Percentiles rank a stretch among this genome's conserved stretches.
Evolutionary conservation across 768 basidiomycete genomes (phyloP).

Genomic region (Leccinum rimulosum): DNA sequence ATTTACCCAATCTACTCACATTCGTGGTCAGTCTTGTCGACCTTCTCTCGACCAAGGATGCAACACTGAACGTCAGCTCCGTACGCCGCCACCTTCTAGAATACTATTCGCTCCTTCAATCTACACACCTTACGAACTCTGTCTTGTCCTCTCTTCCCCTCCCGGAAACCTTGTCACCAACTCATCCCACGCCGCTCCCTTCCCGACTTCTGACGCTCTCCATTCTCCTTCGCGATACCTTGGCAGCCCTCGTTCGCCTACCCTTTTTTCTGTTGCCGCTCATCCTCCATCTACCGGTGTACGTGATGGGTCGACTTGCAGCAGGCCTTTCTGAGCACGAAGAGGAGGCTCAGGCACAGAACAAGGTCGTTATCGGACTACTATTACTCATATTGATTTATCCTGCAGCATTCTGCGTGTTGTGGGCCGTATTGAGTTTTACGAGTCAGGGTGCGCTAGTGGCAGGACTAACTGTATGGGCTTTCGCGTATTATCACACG

Average conservation of each 20-base stretch:
- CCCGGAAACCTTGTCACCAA: slow-evolving; percentile 80
- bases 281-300: slow-evolving; percentile 80
- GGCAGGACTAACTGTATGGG: slow-evolving; percentile 66
- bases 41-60: slow-evolving; percentile 71
- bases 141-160: slow-evolving; percentile 83
- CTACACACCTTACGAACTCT: slow-evolving; percentile 81
- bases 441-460: slow-evolving; percentile 71
- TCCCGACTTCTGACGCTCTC: slow-evolving; percentile 79
- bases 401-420: slow-evolving; percentile 75
- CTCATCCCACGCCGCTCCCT: slow-evolving; percentile 65
- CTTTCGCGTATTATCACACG: slow-evolving; percentile 84
- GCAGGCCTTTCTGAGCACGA: slow-evolving; percentile 77
- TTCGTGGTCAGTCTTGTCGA: slow-evolving; percentile 69
- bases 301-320: slow-evolving; percentile 75
- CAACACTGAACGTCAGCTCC: slow-evolving; percentile 54
- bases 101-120: slow-evolving; percentile 85
- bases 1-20: slow-evolving; percentile 24
- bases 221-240: slow-evolving; percentile 74
- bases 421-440: slow-evolving; percentile 84
- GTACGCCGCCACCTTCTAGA: slow-evolving; percentile 73
- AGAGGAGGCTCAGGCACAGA: slow-evolving; percentile 95
- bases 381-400: slow-evolving; percentile 74
- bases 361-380: slow-evolving; percentile 89
- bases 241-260: slow-evolving; percentile 66
- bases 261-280: slow-evolving; percentile 91